A percentile compares a stretch with the other conserved stretches of the same genome.
Evolutionary conservation across 306 rosid species (phyloP).

Genomic region (Glycine soja): DNA sequence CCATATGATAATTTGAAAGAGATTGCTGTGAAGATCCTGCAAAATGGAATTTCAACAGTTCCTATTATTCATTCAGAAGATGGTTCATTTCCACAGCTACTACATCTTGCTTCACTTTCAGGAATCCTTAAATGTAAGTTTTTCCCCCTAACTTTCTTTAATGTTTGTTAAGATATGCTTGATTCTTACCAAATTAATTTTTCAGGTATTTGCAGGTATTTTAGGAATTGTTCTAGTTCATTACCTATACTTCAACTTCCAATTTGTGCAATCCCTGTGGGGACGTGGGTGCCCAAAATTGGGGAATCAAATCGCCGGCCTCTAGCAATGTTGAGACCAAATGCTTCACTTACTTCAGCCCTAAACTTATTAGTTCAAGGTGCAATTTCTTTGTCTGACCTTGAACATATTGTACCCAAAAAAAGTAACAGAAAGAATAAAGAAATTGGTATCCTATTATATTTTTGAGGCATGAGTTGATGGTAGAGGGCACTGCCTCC

Average conservation of each 20-base stretch:
- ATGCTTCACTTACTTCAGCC: slow-evolving; percentile 83
- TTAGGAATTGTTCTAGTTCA: slow-evolving; percentile 82
- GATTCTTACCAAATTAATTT: slow-evolving; percentile 57
- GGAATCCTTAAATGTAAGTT: slow-evolving; percentile 88
- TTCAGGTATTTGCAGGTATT: slow-evolving; percentile 97
- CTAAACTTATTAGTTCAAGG: slow-evolving; percentile 89
- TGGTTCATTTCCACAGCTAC: slow-evolving; percentile 89
- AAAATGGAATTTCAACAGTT: slow-evolving; percentile 87
- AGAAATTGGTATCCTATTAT: slow-evolving; percentile 25
- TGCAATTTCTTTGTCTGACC: slow-evolving; percentile 48
- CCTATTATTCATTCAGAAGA: slow-evolving; percentile 89
- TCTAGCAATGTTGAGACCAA: slow-evolving; percentile 89
- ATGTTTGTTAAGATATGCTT: slow-evolving; percentile 29
- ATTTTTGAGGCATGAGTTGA: slow-evolving; percentile 32
- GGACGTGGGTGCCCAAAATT: slow-evolving; percentile 98
- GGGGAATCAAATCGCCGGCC: slow-evolving; percentile 86
- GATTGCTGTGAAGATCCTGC: slow-evolving; percentile 79
- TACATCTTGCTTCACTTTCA: slow-evolving; percentile 95
- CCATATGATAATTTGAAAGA: slow-evolving; percentile 92
- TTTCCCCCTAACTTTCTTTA: slow-evolving; percentile 33
- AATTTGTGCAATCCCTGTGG: slow-evolving; percentile 81
- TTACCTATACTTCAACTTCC: slow-evolving; percentile 93
- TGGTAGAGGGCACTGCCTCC: slow-evolving; percentile 25
- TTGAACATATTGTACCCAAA: slow-evolving; percentile 10
- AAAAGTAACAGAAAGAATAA: slow-evolving; percentile 8